Conservation (phyloP, 805 yeast genomes). For the Yarrowia sp. region DNA sequence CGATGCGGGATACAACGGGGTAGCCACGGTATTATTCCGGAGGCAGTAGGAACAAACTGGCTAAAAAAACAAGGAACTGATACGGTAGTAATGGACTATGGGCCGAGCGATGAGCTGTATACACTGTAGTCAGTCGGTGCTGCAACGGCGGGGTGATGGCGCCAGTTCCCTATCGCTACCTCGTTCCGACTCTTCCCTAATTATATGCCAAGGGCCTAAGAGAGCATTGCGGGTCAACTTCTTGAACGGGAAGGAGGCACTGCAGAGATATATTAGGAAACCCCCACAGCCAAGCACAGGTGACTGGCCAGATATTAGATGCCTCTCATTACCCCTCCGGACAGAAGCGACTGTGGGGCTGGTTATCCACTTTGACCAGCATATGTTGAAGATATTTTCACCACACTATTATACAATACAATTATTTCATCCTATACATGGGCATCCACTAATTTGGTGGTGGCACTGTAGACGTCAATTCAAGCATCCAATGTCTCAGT, state of each 20-base stretch:
- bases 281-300: neutral
- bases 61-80: too few species aligned
- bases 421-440: too few species aligned
- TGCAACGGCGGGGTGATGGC: too few species aligned
- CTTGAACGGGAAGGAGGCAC: neutral
- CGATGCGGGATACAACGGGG: neutral
- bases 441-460: neutral
- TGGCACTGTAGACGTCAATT: neutral
- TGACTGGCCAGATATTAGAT: neutral
- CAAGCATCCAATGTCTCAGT: neutral
- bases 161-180: neutral
- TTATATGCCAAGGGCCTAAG: conserved; percentile 1
- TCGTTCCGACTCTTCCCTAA: neutral
- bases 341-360: neutral
- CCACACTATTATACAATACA: too few species aligned
- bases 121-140: too few species aligned
- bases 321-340: neutral
- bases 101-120: too few species aligned
- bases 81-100: too few species aligned
- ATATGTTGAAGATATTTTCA: neutral
- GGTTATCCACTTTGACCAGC: neutral
- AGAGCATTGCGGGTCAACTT: neutral
- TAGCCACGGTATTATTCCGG: neutral
- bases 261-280: neutral
- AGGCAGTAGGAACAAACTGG: too few species aligned